Evolutionary conservation across 129 eudicot species (phyloP), one percentile per base, ranked within the genome.

Genomic region (Saposhnikovia divaricata): DNA sequence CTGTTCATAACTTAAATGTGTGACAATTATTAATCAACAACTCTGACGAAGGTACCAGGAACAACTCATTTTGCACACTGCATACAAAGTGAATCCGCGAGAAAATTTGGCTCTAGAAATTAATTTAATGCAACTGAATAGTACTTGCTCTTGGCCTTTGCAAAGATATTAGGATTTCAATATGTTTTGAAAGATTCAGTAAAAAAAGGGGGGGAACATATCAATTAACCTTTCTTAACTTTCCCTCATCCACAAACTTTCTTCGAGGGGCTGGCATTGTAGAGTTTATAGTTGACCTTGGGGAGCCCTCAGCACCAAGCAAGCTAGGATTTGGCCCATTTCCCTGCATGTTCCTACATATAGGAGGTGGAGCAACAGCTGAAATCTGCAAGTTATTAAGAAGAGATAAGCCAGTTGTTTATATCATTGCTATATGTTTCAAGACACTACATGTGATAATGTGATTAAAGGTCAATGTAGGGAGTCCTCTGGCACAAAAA

Each of bases 171-270:
- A 42, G 21, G 3, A 68, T 10, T 31, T 31, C 10, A 34, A 27
- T 27, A 68, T 11, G 7, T 68, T 12, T 12, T 27, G 18, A 12
- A 14, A 68, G 19, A 28, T 66, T 28, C 28, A 11, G 18, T 27
- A 28, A 14, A 31, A 0, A 7, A 31, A 4, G 6, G 12, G 6
- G 31, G 21, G 73, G 21, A 31, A 68, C 9, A 15, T 68, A 25
- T 68, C 43, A 31, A 6, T 34, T 31, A 31, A 96, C 98, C 98
- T 96, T 96, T 87, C 98, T 89, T 74, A 96, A 83, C 80, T 96
- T 96, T 27, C 97, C 99, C 83, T 96, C 99, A 74, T 96, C 99
- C 39, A 95, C 91, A 84, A 96, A 80, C 83, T 96, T 96, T 87
- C 98, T 90, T 77, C 98, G 85, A 76, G 98, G 99, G 75, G 96